Evolutionary conservation across 1,284 basidiomycete species (phyloP).

Genomic region (Ceratobasidium sp.): DNA sequence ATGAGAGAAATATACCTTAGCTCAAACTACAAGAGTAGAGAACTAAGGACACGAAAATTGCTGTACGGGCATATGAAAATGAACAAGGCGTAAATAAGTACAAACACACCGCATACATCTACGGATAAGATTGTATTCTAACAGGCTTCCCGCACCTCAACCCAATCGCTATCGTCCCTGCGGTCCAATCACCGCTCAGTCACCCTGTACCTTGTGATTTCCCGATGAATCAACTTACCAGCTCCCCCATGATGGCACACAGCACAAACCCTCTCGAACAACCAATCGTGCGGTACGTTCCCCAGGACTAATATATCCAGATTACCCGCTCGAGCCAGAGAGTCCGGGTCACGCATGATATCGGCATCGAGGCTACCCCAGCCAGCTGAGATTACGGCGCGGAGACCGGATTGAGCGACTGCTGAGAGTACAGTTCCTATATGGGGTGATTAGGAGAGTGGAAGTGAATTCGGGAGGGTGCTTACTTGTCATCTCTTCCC

Average conservation of each 20-base stretch:
- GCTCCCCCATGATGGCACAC: conserved; percentile 67
- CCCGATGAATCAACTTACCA: neutral
- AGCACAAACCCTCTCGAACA: conserved; percentile 73
- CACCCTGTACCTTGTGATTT: too few relatives aligned
- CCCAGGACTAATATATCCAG: conserved; percentile 69
- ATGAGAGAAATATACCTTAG: too few relatives aligned
- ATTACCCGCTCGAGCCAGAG: conserved; percentile 57
- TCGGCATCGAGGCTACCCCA: conserved; percentile 71
- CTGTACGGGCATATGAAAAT: too few relatives aligned
- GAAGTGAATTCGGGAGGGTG: neutral
- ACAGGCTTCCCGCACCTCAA: conserved; percentile 71
- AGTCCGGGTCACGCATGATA: conserved; percentile 3
- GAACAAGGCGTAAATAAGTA: too few relatives aligned
- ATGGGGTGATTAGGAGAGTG: conserved; percentile 49
- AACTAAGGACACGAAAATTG: too few relatives aligned
- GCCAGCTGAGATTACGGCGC: conserved; percentile 72
- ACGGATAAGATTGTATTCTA: too few relatives aligned
- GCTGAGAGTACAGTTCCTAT: conserved; percentile 69
- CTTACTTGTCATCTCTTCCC: conserved; percentile 14
- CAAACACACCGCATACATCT: too few relatives aligned
- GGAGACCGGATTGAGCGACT: conserved; percentile 65
- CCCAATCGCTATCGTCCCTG: conserved; percentile 58
- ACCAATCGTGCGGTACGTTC: conserved; percentile 77
- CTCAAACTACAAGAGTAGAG: too few relatives aligned
- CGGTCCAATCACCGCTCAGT: conserved; percentile 56